Percentiles rank a stretch among this genome's conserved stretches.
Evolutionary conservation across 352 stramenopile genomes (phyloP).

Genomic region (Globisporangium middletonii): DNA sequence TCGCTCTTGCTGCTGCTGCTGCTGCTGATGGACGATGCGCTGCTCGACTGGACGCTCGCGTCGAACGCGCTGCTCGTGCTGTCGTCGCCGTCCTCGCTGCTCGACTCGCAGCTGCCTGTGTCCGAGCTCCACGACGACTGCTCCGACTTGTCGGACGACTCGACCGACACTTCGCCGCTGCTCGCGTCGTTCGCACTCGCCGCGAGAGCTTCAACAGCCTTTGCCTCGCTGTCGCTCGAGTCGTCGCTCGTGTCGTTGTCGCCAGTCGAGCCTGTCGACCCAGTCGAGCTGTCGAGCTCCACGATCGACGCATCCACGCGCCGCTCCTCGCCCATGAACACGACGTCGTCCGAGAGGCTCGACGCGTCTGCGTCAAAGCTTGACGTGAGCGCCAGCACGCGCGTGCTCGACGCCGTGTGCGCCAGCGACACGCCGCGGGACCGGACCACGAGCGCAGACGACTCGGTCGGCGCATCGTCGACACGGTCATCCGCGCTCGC

Average conservation of each 20-base stretch:
- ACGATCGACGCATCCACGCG: slow-evolving; percentile 7
- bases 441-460: slow-evolving; percentile 12
- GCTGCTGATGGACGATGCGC: slow-evolving; percentile 7
- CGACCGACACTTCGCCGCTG: slow-evolving; percentile 19
- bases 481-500: slow-evolving; percentile 10
- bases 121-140: slow-evolving; percentile 34
- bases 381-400: slow-evolving; percentile 17
- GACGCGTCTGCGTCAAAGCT: slow-evolving; percentile 17
- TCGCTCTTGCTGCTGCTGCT: slow-evolving; percentile 3
- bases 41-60: slow-evolving; percentile 9
- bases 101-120: slow-evolving; percentile 19
- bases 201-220: neutral
- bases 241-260: slow-evolving; percentile 8
- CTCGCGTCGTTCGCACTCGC: neutral
- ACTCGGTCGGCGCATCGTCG: neutral
- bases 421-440: slow-evolving; percentile 9
- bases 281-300: slow-evolving; percentile 9
- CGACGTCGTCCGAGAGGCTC: slow-evolving; percentile 2
- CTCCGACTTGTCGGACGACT: slow-evolving; percentile 23
- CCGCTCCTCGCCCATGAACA: slow-evolving; percentile 21
- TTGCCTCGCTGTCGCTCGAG: slow-evolving; percentile 1
- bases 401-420: slow-evolving; percentile 15
- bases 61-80: slow-evolving; percentile 6
- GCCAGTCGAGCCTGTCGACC: no score
- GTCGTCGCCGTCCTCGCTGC: slow-evolving; percentile 7